Conservation (phyloP, 2,329 filamentous ascomycete species). For the Trichoderma afroharzianum region DNA sequence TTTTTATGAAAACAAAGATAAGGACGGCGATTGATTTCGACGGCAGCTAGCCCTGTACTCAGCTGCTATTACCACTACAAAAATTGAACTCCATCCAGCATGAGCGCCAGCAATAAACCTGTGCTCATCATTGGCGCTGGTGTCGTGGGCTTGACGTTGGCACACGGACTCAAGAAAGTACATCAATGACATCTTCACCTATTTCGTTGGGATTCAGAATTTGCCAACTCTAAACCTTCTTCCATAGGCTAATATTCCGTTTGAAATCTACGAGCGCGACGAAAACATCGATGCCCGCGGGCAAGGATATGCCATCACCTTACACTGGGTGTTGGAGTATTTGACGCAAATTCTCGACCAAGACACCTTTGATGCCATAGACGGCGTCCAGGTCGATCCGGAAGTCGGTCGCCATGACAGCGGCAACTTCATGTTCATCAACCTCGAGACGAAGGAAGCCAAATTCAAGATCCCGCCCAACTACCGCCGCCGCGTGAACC, state of each 20-base stretch:
- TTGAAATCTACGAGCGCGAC: constrained; percentile 32
- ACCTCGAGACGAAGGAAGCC: constrained; percentile 35
- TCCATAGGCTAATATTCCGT: constrained; percentile 28
- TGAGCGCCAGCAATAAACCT: constrained; percentile 21
- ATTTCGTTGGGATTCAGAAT: neutral
- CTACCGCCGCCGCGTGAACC: constrained; percentile 35
- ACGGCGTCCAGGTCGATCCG: constrained; percentile 30
- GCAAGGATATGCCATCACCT: constrained; percentile 57
- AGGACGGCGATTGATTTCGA: neutral
- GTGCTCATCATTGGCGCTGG: constrained; percentile 38
- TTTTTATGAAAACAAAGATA: neutral
- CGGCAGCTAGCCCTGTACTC: neutral
- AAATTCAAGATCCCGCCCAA: constrained; percentile 39
- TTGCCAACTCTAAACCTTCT: neutral
- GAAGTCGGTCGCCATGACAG: constrained; percentile 38
- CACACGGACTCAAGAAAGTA: constrained; percentile 36
- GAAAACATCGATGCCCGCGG: constrained; percentile 27
- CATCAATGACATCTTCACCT: neutral
- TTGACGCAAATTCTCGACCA: constrained; percentile 26
- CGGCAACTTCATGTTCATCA: constrained; percentile 40
- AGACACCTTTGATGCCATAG: constrained; percentile 23
- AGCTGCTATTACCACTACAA: neutral
- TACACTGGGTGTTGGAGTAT: constrained; percentile 52
- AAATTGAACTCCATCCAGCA: neutral
- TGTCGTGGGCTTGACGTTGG: constrained; percentile 36